Percentiles rank a stretch among this genome's conserved stretches.
These are phyloP conservation scores for Raphanus hybrid DNA, from an alignment of 441 rosid species.

Conservation along the genomic window DNA sequence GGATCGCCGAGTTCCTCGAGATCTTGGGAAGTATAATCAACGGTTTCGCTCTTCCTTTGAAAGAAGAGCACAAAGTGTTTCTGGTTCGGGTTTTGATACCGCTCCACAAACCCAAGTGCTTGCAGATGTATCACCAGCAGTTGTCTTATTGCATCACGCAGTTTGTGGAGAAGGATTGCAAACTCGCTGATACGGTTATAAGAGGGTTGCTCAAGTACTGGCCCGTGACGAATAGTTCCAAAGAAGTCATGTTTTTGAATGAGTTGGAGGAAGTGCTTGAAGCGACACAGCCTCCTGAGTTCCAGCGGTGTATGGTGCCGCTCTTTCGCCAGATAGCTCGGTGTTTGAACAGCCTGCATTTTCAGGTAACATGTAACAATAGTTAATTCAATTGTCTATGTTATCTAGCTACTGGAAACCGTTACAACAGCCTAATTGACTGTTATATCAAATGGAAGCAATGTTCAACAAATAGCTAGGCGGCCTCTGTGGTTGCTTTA, in stretches of 20 bases:
- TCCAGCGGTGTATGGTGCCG: slow-evolving; percentile 71
- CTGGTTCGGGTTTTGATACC: slow-evolving; percentile 71
- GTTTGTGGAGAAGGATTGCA: slow-evolving; percentile 79
- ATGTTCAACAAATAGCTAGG: not conserved
- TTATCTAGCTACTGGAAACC: not conserved
- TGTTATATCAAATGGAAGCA: slow-evolving; percentile 11
- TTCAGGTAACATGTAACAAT: slow-evolving; percentile 58
- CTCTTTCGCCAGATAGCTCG: slow-evolving; percentile 66
- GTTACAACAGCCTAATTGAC: not conserved
- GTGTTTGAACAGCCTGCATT: slow-evolving; percentile 76
- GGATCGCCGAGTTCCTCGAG: slow-evolving; percentile 73
- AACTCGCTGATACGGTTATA: slow-evolving; percentile 70
- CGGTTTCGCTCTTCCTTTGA: slow-evolving; percentile 75
- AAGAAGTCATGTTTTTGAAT: slow-evolving; percentile 72
- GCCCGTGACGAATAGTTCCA: slow-evolving; percentile 76
- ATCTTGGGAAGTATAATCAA: slow-evolving; percentile 78
- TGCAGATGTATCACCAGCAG: slow-evolving; percentile 80
- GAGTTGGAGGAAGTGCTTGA: slow-evolving; percentile 78
- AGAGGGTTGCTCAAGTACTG: slow-evolving; percentile 70
- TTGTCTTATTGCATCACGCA: slow-evolving; percentile 71
- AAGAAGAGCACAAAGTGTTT: slow-evolving; percentile 78
- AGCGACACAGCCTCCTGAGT: slow-evolving; percentile 74
- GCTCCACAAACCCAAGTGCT: slow-evolving; percentile 75
- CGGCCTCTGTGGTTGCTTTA: not conserved
- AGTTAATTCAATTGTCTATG: not conserved